Conservation (phyloP, 176 grass and related monocot species). For the Triticum timopheevii region DNA sequence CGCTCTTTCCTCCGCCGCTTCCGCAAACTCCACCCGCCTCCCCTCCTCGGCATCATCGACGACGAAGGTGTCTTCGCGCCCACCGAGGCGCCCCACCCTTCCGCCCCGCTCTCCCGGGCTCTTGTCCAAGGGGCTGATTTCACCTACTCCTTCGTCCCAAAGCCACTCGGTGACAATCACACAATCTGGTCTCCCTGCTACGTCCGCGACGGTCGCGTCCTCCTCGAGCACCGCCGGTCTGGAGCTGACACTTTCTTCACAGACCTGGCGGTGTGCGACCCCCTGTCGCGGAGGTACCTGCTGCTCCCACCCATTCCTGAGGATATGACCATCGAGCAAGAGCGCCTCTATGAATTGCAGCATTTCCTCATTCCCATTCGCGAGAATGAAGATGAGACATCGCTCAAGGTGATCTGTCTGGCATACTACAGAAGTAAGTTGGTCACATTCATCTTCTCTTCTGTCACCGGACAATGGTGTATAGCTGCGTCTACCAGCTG, state of each 20-base stretch:
- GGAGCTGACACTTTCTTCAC: rapidly evolving
- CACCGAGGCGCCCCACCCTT: constrained; percentile 2
- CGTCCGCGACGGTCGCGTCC: not conserved
- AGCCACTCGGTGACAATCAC: not conserved
- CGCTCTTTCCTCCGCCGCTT: constrained; percentile 12
- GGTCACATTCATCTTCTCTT: not conserved
- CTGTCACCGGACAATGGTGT: not conserved
- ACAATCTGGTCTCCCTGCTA: not conserved
- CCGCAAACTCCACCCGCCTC: constrained; percentile 18
- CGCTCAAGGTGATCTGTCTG: constrained; percentile 22
- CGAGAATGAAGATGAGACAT: not conserved
- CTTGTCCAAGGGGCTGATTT: not conserved
- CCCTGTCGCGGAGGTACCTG: not conserved
- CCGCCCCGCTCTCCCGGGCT: not conserved
- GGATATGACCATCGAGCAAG: not conserved
- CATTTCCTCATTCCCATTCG: not conserved
- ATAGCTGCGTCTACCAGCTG: not conserved
- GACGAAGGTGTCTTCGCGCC: not conserved
- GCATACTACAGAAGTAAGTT: not conserved
- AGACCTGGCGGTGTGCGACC: constrained; percentile 21
- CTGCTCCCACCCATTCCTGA: constrained; percentile 2
- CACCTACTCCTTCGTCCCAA: constrained; percentile 4
- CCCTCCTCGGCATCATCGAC: not conserved
- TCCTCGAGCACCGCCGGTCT: not conserved
- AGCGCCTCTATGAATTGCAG: not conserved